Base-by-base conservation (phyloP, 2,329 filamentous ascomycete species). In the Trichoderma sp. region DNA sequence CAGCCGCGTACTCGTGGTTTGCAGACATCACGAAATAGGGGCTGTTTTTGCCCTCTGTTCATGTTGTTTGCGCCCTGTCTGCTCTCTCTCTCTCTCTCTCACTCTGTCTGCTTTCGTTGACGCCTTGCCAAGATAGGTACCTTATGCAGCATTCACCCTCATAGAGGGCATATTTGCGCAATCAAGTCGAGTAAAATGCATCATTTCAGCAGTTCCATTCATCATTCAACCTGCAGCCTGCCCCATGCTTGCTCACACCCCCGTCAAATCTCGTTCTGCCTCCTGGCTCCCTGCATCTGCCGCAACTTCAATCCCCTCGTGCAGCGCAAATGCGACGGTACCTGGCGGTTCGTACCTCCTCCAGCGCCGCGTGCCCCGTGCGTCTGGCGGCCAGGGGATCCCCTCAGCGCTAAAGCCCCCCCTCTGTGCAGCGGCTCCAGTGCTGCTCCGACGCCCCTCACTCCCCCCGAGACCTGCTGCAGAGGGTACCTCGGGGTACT, bases 251-350 rank as follows among this genome's bases (percentile, higher is more conserved):
- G 30, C 50, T 41, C 50, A 56, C 64, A n/a, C 64, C 64, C 34
- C 34, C 64, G n/a, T 52, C 50, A 52, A 52, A 52, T 52, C 50
- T 52, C 50, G 17, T 17, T 63, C 60, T 47, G 24, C 28, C 44
- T 52, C 64, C 50, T 30, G 54, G 57, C 65, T 59, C 61, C 65
- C 41, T 67, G 65, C 65, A 64, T 65, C 62, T 67, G 65, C 65
- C 62, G 50, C 60, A 55, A 55, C 26, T 24, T 24, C 21, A 24
- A 24, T 24, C 47, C 50, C 50, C 41, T 24, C 28, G 48, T 63
- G 60, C 60, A 63, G 60, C 34, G 34, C 47, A 54, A 50, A 55
- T 63, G 48, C 60, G 17, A 55, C 60, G 60, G 60, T 63, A 63
- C 60, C 60, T 63, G 60, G 50, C 60, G 54, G 60, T 55, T 63